Conservation (phyloP, 176 grass and related monocot species). For the Canna indica region DNA sequence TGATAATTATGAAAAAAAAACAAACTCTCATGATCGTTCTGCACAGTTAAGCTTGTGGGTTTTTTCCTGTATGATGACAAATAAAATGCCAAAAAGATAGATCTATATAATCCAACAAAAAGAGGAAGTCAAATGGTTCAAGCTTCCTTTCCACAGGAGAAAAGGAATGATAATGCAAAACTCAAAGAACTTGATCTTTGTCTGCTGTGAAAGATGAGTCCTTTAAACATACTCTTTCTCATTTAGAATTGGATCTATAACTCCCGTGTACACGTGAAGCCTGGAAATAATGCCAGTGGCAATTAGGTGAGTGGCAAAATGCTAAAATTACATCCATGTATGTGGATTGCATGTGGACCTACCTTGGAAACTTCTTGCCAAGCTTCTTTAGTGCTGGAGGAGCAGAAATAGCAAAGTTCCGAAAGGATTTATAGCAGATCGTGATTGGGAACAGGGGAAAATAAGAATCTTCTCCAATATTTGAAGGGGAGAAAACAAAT, state of each 20-base stretch:
- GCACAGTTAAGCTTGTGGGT: conserved; percentile 48
- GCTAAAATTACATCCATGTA: neutral
- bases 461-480: neutral
- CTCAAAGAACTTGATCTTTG: conserved; percentile 45
- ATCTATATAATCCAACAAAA: neutral
- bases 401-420: conserved; percentile 88
- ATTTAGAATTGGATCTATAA: conserved; percentile 80
- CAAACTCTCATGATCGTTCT: too few species aligned
- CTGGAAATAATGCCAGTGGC: conserved; percentile 25
- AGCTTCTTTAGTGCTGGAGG: conserved; percentile 87
- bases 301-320: neutral
- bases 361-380: conserved; percentile 77
- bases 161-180: conserved; percentile 4
- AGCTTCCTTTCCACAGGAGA: neutral
- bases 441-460: neutral
- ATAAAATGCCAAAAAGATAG: too few species aligned
- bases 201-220: conserved; percentile 45
- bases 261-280: conserved; percentile 79
- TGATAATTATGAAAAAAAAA: too few species aligned
- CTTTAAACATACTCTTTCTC: conserved; percentile 85
- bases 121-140: too few species aligned
- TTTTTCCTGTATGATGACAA: conserved; percentile 42
- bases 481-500: neutral
- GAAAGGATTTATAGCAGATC: neutral
- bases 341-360: too few species aligned